A percentile compares a stretch with the other conserved stretches of the same genome.
These are phyloP conservation scores for Candida vartiovaarae DNA, from an alignment of 805 yeast genomes.

Conservation along the genomic window DNA sequence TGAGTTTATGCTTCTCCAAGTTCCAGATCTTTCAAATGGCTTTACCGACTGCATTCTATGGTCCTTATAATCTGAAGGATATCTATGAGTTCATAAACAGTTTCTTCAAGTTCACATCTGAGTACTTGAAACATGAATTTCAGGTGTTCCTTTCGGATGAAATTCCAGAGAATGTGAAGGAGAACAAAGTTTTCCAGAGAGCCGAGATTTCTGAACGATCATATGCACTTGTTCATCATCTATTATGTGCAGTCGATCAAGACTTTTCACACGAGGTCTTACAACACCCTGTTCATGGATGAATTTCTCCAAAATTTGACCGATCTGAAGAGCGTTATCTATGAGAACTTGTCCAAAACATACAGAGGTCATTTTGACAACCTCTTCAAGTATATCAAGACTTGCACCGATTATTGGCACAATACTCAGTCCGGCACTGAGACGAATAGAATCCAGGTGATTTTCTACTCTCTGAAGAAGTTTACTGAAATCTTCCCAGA, in stretches of 20 bases:
- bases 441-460: slow-evolving; percentile 20
- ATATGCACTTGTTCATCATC: slow-evolving; percentile 17
- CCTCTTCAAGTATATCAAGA: slow-evolving; percentile 10
- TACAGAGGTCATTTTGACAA: slow-evolving; percentile 12
- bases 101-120: slow-evolving; percentile 16
- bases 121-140: slow-evolving; percentile 17
- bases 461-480: slow-evolving; percentile 21
- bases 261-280: slow-evolving; percentile 27
- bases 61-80: slow-evolving; percentile 18
- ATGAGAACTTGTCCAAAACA: slow-evolving; percentile 7
- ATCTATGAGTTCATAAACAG: slow-evolving; percentile 16
- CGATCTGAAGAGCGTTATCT: slow-evolving; percentile 12
- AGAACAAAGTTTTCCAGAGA: slow-evolving; percentile 11
- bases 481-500: slow-evolving; percentile 18
- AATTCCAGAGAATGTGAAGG: slow-evolving; percentile 4
- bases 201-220: slow-evolving; percentile 16
- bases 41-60: slow-evolving; percentile 16
- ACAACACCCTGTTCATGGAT: slow-evolving; percentile 21
- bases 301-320: slow-evolving; percentile 24
- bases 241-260: slow-evolving; percentile 27
- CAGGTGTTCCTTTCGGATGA: slow-evolving; percentile 12
- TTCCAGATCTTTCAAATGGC: slow-evolving; percentile 22
- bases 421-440: slow-evolving; percentile 3
- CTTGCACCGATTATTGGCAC: slow-evolving; percentile 13
- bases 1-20: slow-evolving; percentile 19